Base-by-base conservation (phyloP, 805 yeast species). In the Candida sakaeoensis region DNA sequence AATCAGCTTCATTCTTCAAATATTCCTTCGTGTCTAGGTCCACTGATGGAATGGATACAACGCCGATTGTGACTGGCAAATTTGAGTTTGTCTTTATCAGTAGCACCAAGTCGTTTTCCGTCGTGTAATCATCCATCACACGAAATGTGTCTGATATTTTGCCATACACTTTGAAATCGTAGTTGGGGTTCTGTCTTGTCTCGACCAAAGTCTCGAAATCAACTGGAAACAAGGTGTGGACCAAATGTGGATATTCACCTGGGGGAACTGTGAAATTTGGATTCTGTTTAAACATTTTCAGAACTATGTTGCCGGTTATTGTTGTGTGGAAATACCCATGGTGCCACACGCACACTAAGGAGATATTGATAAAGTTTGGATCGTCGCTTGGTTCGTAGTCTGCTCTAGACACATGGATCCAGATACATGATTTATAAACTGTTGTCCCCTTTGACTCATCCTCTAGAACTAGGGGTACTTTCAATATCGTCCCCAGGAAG, bases 41-140 rank as follows among this genome's bases (percentile, higher is more conserved):
- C 9, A 52, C 44, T 10, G 52, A 48, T 4, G 41, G 34, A 13
- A 60, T 39, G 12, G 33, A 37, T n/a, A 61, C 39, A 3, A 54
- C 42, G 1, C 64, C 67, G 8, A 54, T 46, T 0, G 65, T 58
- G 8, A 54, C 42, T 1, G 64, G 57, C 10, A 62, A 40, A 31
- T 47, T 49, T 7, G 52, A 57, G 1, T 36, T 45, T 6, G 61
- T 54, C 39, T 57, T 48, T 9, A 58, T 43, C 22, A 45, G 47
- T 6, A 58, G 41, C 3, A 51, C 44, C 6, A 58, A 29, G n/a
- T 40, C 39, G 1, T 16, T 15, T 13, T 47, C 48, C 17, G 50
- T 46, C 7, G 52, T 48, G 8, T 48, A 50, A 13, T 55, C 63
- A 13, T 54, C 58, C 1, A 16, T 17, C 8, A 30, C 14, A 8